A percentile compares a stretch with the other conserved stretches of the same genome.
Conservation (phyloP, 805 yeast species). For the Candida schatavii region DNA sequence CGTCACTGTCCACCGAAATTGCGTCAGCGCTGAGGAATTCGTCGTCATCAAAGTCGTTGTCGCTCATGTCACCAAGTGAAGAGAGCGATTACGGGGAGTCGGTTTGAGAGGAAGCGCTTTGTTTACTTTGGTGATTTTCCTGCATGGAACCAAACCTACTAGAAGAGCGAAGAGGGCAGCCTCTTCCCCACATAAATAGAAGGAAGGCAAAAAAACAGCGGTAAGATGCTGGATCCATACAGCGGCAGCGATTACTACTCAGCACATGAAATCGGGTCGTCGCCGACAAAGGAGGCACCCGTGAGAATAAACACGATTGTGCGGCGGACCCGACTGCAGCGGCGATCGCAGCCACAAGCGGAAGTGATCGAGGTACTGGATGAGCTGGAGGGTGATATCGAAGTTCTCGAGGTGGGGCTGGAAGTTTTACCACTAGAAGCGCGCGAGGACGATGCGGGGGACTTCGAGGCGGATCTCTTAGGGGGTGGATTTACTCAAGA, state of each 20-base stretch:
- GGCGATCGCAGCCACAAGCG: not conserved
- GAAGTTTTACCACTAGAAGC: no score
- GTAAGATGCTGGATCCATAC: not conserved
- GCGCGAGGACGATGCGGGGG: not conserved
- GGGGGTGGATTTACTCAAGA: not conserved
- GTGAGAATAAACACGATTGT: not conserved
- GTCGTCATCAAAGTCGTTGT: conserved; percentile 1
- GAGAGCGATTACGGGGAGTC: no score
- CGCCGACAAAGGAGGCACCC: not conserved
- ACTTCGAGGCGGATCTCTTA: not conserved
- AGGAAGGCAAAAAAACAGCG: no score
- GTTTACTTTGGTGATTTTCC: no score
- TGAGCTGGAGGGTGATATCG: not conserved
- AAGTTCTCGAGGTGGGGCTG: not conserved
- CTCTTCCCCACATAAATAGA: not conserved
- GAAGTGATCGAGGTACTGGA: conserved; percentile 3
- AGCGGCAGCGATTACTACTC: conserved; percentile 1
- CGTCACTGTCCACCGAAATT: not conserved
- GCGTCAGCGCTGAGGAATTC: not conserved
- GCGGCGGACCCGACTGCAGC: not conserved
- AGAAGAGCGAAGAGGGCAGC: not conserved
- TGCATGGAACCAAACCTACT: no score
- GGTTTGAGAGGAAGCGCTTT: no score
- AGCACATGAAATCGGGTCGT: not conserved
- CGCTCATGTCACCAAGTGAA: no score